phyloP scores from a whole-genome alignment of 495 filamentous ascomycete genomes.

The Tricharina praecox region DNA sequence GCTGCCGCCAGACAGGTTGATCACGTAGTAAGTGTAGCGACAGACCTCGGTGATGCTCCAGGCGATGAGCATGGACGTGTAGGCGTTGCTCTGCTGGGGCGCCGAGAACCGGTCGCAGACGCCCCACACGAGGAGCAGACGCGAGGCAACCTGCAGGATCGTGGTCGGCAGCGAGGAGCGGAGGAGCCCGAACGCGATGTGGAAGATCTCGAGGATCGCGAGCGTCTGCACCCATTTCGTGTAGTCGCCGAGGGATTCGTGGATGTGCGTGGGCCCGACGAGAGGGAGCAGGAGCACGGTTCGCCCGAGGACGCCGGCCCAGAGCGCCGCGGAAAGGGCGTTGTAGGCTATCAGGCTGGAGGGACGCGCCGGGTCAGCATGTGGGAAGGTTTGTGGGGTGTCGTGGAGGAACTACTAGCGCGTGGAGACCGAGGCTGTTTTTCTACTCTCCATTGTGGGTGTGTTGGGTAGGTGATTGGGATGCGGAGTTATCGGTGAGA shows the following conservation, averaged over 20 bases:
- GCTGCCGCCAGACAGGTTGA: slow-evolving; percentile 42
- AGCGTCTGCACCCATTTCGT: slow-evolving; percentile 66
- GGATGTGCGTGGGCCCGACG: slow-evolving; percentile 37
- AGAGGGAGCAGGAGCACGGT: slow-evolving; percentile 36
- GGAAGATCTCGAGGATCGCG: slow-evolving; percentile 65
- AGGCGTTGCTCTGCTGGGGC: slow-evolving; percentile 35
- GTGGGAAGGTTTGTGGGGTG: too few relatives aligned
- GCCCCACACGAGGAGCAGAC: slow-evolving; percentile 72
- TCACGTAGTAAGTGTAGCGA: slow-evolving; percentile 73
- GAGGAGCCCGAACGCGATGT: slow-evolving; percentile 59
- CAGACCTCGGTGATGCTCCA: slow-evolving; percentile 80
- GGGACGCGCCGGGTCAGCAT: too few relatives aligned
- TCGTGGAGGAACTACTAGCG: too few relatives aligned
- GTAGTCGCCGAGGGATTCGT: slow-evolving; percentile 41
- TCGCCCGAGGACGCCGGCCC: slow-evolving; percentile 53
- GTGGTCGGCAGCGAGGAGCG: slow-evolving; percentile 74
- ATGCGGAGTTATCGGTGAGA: too few relatives aligned
- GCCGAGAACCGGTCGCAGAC: slow-evolving; percentile 52
- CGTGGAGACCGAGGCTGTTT: too few relatives aligned
- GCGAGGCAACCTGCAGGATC: slow-evolving; percentile 67
- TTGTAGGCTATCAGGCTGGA: slow-evolving; percentile 72
- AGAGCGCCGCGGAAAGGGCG: slow-evolving; percentile 51
- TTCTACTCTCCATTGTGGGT: too few relatives aligned
- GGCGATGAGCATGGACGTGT: slow-evolving; percentile 56
- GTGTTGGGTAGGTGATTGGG: too few relatives aligned